phyloP scores from a whole-genome alignment of 306 rosid genomes.

The Dalbergia oliveri region DNA sequence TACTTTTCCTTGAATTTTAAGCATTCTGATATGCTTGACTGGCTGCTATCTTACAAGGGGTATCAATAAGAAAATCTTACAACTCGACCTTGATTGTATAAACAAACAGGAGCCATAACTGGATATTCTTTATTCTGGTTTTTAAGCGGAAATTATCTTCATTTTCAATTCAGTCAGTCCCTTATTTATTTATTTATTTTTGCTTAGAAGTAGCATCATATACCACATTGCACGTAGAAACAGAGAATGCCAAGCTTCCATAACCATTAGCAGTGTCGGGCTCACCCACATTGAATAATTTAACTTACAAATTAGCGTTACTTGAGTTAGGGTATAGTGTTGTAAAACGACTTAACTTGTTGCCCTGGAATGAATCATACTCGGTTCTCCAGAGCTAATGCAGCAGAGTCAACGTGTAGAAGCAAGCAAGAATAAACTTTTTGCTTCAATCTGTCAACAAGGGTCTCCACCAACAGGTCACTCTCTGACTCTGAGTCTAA shows the following conservation, averaged over 20 bases:
- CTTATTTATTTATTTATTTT: neutral
- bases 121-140: constrained; percentile 6
- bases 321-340: neutral
- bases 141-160: neutral
- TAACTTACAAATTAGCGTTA: constrained; percentile 39
- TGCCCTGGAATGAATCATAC: constrained; percentile 54
- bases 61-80: neutral
- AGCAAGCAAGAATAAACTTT: constrained; percentile 82
- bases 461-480: constrained; percentile 55
- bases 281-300: constrained; percentile 51
- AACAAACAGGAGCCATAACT: neutral
- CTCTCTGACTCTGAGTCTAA: constrained; percentile 47
- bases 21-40: neutral
- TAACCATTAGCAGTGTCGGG: constrained; percentile 13
- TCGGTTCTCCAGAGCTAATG: constrained; percentile 80
- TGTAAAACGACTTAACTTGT: neutral
- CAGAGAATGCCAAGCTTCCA: constrained; percentile 11
- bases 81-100: neutral
- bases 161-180: constrained; percentile 9
- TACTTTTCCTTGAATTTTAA: neutral
- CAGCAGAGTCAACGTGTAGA: constrained; percentile 80
- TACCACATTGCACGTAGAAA: constrained; percentile 30
- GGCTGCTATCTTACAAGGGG: neutral
- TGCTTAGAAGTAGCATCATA: constrained; percentile 34
- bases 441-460: constrained; percentile 72